Evolutionary conservation across 163 green algal species (phyloP).

Genomic region (Scenedesmus sp.): DNA sequence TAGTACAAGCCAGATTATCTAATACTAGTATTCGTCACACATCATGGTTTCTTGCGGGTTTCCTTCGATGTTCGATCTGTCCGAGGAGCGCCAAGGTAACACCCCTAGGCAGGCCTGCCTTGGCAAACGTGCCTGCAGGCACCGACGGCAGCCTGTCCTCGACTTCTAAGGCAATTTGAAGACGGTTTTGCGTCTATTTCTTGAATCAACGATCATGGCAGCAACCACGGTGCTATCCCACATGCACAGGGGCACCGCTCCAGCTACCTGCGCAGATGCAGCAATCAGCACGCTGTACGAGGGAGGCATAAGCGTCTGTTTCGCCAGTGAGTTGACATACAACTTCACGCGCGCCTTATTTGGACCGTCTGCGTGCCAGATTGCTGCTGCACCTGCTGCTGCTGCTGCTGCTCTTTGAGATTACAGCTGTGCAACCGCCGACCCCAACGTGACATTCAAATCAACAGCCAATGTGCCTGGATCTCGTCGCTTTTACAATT

Average conservation of each 20-base stretch:
- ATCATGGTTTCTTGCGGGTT: background rate
- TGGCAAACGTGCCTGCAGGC: background rate
- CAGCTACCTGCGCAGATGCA: slow-evolving; percentile 62
- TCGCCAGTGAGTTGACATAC: slow-evolving; percentile 87
- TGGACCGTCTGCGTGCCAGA: background rate
- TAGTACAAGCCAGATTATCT: too few species aligned
- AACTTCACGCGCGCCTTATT: too few species aligned
- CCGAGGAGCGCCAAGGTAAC: background rate
- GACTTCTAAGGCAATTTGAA: too few species aligned
- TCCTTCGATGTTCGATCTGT: background rate
- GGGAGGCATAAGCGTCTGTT: slow-evolving; percentile 75
- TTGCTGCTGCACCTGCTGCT: background rate
- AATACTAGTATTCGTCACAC: too few species aligned
- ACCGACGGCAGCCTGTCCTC: too few species aligned
- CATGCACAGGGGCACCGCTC: background rate
- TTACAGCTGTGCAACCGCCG: too few species aligned
- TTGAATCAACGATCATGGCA: slow-evolving; percentile 17
- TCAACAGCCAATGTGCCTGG: too few species aligned
- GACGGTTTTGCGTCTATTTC: too few species aligned
- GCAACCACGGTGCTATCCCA: background rate
- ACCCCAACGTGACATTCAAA: too few species aligned
- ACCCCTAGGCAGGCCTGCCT: too few species aligned
- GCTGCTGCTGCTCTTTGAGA: slow-evolving; percentile 13
- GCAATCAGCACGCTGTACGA: slow-evolving; percentile 56
- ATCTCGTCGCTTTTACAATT: too few species aligned